Evolutionary conservation across 768 basidiomycete genomes (phyloP), one percentile per base, ranked within the genome.

Genomic region (Lactarius indigo): DNA sequence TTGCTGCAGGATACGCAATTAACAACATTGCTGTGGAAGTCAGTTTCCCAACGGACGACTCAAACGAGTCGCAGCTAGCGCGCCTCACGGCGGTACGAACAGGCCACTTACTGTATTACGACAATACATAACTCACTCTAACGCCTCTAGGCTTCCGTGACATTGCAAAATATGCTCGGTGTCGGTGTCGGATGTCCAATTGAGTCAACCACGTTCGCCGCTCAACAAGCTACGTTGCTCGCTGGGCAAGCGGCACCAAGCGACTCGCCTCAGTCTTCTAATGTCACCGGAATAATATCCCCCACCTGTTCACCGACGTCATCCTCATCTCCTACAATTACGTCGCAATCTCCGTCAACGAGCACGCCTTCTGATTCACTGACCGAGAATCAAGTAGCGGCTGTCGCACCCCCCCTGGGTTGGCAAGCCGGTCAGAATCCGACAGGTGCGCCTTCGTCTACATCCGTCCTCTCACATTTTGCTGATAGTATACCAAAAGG

Each of bases 1-100:
- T 75, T 58, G 72, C 65, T 23, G 76, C 75, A 15, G 76, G 76
- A 13, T 65, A 72, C 52, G 75, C 71, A 4, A 65, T 76, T 30
- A 72, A 75, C 69, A 77, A 77, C 64, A 71, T 75, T 23, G 35
- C 54, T 18, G 75, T 72, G 26, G 20, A 30, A 8, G 55, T 74
- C 15, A 60, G 63, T 20, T 76, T 73, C 72, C 75, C 75, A 1
- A 68, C 70, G 10, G 74, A 73, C 59, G 47, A 63, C 50, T 71
- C 64, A 44, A 37, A 58, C 26, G 56, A 52, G 26, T 70, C 68
- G 47, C 69, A 70, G 60, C 39, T 54, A 18, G 63, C 66, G 15
- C 72, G 75, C 3, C 68, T 74, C 61, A 64, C 61, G 7, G 70
- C 73, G 28, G 55, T 56, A 56, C 23, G 50, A 17, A 26, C 23